Evolutionary conservation across 768 basidiomycete genomes (phyloP), one percentile per base, ranked within the genome.

Genomic region (Dentipellis sp.): DNA sequence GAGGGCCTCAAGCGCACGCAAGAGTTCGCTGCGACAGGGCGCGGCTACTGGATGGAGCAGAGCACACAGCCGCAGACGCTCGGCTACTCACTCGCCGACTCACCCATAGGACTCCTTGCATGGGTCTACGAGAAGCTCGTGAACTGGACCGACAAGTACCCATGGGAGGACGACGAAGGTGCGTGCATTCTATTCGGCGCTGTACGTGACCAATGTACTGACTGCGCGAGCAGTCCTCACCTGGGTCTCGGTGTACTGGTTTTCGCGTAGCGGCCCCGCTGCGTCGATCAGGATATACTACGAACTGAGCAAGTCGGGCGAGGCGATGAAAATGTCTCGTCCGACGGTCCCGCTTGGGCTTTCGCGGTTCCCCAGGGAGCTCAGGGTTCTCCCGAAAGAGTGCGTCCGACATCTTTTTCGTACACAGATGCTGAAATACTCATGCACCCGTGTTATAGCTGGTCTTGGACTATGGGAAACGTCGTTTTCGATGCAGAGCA

Each of bases 141-240:
- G 2, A 38, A 17, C 1, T 69, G 67, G 71, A 59, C 69, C 0
- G 81, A 83, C 59, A 58, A 63, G 1, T 82, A 84, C 64, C 72
- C 73, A 0, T 84, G 82, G 81, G 70, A 71, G 10, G 78, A 80
- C 49, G 81, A 83, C 23, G 79, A 83, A 68, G 71, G 83, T 76
- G n/a, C 1, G 64, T 14, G 12, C 8, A 5, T n/a, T 22, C 4
- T 37, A 7, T 16, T 29, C 14, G 21, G 9, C 19, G n/a, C 14
- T 14, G 5, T 5, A 11, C 16, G n/a, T 7, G 16, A n/a, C 4
- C 11, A 11, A 47, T 38, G 10, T 36, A 22, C 21, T 23, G n/a
- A 53, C n/a, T 14, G 19, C 29, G 56, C 14, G 7, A 71, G 71
- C 46, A 72, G 71, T 72, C 1, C 54, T 72, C 2, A 69, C 69